Evolutionary conservation across 345 rosid genomes (phyloP).

Genomic region (Clausena lansium): DNA sequence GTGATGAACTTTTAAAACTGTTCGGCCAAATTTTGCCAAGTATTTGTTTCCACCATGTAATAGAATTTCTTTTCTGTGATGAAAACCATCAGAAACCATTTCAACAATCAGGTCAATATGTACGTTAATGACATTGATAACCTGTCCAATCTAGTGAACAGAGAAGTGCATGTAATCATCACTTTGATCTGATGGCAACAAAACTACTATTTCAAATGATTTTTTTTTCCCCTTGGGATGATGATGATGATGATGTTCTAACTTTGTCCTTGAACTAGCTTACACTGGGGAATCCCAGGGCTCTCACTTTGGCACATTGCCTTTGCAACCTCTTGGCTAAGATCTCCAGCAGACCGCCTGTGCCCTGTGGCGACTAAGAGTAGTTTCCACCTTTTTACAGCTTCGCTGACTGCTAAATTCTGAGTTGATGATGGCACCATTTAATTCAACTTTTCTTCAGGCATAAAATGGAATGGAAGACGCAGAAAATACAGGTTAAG

Average conservation of each 20-base stretch:
- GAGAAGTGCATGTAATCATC: neutral
- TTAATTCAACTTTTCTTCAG: no score
- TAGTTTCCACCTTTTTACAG: neutral
- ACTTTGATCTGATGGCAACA: neutral
- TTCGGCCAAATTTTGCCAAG: neutral
- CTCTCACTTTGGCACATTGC: neutral
- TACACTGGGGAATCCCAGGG: neutral
- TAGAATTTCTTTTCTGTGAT: neutral
- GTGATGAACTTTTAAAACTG: neutral
- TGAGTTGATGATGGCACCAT: neutral
- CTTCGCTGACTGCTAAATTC: neutral
- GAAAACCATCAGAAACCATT: neutral
- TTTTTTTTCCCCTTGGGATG: neutral
- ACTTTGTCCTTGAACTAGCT: neutral
- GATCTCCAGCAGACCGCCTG: neutral
- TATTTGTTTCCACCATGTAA: neutral
- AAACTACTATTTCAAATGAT: neutral
- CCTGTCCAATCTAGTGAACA: neutral
- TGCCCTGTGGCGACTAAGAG: neutral
- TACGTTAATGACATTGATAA: neutral
- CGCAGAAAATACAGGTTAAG: neutral
- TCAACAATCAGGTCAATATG: neutral
- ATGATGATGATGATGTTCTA: neutral
- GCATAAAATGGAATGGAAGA: neutral
- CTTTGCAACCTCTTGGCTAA: neutral